Conservation (phyloP, 2,329 filamentous ascomycete species). For the Nectriaceae sp. region DNA sequence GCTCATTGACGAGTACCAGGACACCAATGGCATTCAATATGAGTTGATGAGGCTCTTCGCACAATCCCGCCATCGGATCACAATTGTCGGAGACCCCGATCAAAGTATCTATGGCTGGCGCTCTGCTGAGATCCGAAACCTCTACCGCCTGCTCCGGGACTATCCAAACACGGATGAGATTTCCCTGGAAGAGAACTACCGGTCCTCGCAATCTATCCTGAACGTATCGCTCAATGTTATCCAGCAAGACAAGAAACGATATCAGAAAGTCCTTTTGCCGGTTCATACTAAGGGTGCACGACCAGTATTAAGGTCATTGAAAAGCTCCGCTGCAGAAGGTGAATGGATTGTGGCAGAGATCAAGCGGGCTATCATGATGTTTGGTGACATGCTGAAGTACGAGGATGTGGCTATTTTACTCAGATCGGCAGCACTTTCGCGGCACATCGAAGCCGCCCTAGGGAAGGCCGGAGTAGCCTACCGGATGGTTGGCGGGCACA, state of each 20-base stretch:
- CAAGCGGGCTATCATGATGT: conserved; percentile 67
- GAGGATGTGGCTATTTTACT: conserved; percentile 85
- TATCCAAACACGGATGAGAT: conserved; percentile 81
- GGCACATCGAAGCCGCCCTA: conserved; percentile 82
- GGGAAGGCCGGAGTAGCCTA: conserved; percentile 83
- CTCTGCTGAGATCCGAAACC: conserved; percentile 87
- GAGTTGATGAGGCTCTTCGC: conserved; percentile 91
- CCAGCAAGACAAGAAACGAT: conserved; percentile 81
- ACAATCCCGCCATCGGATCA: conserved; percentile 72
- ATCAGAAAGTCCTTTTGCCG: conserved; percentile 76
- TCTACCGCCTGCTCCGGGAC: conserved; percentile 74
- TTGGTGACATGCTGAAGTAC: conserved; percentile 70
- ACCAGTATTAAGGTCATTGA: conserved; percentile 78
- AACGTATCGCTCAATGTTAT: conserved; percentile 81
- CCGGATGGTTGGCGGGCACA: conserved; percentile 85
- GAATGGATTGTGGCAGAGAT: conserved; percentile 89
- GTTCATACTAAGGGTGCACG: conserved; percentile 78
- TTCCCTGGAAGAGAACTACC: conserved; percentile 90
- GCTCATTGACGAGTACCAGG: conserved; percentile 95
- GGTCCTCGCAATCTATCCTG: conserved; percentile 85
- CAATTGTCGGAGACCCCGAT: conserved; percentile 93
- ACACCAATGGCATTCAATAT: conserved; percentile 94
- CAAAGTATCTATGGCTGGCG: conserved; percentile 98
- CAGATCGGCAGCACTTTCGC: conserved; percentile 79
- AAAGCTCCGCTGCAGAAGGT: conserved; percentile 71